These are phyloP conservation scores for Cordyceps cateniannulata DNA, from an alignment of 2,329 filamentous ascomycete species.

Conservation along the genomic window DNA sequence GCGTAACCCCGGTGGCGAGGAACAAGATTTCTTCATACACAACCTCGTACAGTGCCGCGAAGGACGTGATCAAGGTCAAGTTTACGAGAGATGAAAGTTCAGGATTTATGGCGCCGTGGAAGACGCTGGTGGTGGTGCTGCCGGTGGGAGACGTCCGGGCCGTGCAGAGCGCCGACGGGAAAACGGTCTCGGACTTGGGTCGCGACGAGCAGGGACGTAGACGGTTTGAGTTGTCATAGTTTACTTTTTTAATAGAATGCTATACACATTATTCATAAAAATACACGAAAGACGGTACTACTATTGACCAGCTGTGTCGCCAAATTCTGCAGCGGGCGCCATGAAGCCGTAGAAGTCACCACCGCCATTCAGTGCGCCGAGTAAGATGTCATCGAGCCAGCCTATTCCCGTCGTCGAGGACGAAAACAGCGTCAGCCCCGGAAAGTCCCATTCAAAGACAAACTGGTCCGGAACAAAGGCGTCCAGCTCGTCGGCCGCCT, in stretches of 20 bases:
- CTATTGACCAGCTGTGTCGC: neutral
- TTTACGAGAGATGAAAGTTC: conserved; percentile 25
- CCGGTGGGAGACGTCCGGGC: conserved; percentile 25
- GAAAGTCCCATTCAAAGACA: conserved; percentile 52
- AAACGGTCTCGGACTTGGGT: conserved; percentile 12
- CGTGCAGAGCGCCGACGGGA: conserved; percentile 13
- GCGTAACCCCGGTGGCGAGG: conserved; percentile 24
- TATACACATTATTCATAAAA: neutral
- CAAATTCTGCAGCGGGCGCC: neutral
- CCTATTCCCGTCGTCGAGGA: conserved; percentile 20
- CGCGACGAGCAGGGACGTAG: conserved; percentile 19
- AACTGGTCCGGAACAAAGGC: conserved; percentile 49
- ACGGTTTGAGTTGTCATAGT: conserved; percentile 15
- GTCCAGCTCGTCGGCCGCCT: conserved; percentile 37
- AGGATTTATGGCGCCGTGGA: conserved; percentile 30
- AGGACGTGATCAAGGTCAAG: conserved; percentile 20
- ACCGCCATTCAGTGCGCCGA: conserved; percentile 18
- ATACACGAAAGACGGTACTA: neutral
- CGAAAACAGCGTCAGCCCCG: conserved; percentile 40
- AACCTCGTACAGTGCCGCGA: conserved; percentile 20
- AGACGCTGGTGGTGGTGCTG: conserved; percentile 24
- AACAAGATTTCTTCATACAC: conserved; percentile 28
- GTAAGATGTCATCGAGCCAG: conserved; percentile 22
- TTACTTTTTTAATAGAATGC: too few species aligned
- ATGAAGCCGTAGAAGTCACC: conserved; percentile 18